These are phyloP conservation scores for Ascosphaera aggregata DNA, from an alignment of 2,329 filamentous ascomycete species.

Conservation along the genomic window DNA sequence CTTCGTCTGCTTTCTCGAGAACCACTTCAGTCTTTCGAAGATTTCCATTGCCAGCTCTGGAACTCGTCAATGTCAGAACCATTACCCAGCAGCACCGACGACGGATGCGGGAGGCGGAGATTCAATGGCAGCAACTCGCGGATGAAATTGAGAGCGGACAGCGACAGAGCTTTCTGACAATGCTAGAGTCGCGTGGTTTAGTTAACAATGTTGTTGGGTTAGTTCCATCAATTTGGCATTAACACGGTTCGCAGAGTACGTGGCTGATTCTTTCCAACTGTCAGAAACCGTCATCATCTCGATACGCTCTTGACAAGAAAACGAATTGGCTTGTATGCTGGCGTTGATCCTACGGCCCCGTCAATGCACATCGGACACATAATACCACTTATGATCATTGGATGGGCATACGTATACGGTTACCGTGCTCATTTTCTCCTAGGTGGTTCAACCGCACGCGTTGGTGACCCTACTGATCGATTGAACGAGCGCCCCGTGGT, in stretches of 20 bases:
- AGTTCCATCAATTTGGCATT: slow-evolving; percentile 4
- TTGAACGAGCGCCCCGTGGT: slow-evolving; percentile 17
- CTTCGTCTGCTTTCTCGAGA: background rate
- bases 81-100: slow-evolving; percentile 16
- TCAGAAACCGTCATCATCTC: slow-evolving; percentile 19
- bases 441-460: slow-evolving; percentile 22
- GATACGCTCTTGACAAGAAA: slow-evolving; percentile 22
- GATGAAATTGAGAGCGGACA: slow-evolving; percentile 20
- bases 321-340: slow-evolving; percentile 23
- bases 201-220: slow-evolving; percentile 25
- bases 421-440: slow-evolving; percentile 22
- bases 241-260: background rate
- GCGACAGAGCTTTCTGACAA: slow-evolving; percentile 19
- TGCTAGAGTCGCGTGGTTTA: slow-evolving; percentile 23
- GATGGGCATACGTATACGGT: slow-evolving; percentile 26
- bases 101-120: slow-evolving; percentile 17
- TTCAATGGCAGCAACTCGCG: slow-evolving; percentile 18
- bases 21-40: background rate
- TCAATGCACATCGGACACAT: slow-evolving; percentile 28
- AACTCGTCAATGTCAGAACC: slow-evolving; percentile 8
- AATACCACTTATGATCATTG: slow-evolving; percentile 26
- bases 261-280: slow-evolving; percentile 4
- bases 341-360: slow-evolving; percentile 26
- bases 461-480: slow-evolving; percentile 25
- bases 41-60: background rate